Base-by-base conservation (phyloP, 176 grass and related monocot genomes). In the Luzula sylvatica region DNA sequence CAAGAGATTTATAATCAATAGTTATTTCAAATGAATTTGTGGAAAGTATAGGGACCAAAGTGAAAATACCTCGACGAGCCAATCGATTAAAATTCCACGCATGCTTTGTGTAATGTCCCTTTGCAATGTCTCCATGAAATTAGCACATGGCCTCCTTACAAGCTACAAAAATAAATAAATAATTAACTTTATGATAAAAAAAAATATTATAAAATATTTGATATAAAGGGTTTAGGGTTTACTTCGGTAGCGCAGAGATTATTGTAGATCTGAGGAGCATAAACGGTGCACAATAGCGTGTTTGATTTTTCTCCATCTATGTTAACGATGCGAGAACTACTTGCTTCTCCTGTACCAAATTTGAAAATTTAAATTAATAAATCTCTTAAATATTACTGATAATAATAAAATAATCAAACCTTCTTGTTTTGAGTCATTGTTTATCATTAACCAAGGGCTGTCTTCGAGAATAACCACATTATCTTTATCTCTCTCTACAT, bases 31-130 rank as follows among this genome's bases (percentile, higher is more conserved):
- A 7, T 7, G 5, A 35, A 35, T 7, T 35, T 35, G 9, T 35
- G 5, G 9, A 7, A 35, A 35, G 5, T 35, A 35, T 35, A 35
- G 30, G 1, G 30, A 2, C 30, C 5, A 35, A 35, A 35, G 5
- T 35, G 30, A 35, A 35, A 35, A 35, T 49, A 95, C 73, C 61
- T 84, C 66, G 8, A 88, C 80, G 58, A 95, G 66, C 89, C 83
- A 95, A 72, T 88, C 80, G n/a, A 95, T 53, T 55, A 95, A 75
- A 56, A 82, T 72, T 26, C 41, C 43, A 64, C 60, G 60, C 60
- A 64, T 64, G 26, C 47, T 64, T 23, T 64, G 60, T 64, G 60
- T 64, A 64, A 64, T 29, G 25, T 64, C 60, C 20, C 22, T 49
- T 32, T 64, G 60, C 42, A 64, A 49, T 46, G 16, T 50, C 43